Evolutionary conservation across 257 asterid species (phyloP).

Genomic region (Salvia miltiorrhiza): DNA sequence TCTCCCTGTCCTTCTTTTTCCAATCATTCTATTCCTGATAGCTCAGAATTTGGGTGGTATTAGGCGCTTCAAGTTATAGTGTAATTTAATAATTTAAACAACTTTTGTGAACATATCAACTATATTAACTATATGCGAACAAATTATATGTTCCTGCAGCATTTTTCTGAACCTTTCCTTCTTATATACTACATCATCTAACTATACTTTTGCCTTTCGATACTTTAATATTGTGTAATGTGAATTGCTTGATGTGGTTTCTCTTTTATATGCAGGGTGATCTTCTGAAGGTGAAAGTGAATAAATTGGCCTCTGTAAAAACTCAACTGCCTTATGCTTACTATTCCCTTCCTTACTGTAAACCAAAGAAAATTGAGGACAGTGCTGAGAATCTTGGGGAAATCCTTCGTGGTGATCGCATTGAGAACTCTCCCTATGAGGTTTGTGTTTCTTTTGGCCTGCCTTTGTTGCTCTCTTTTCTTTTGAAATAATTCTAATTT

Average conservation of each 20-base stretch:
- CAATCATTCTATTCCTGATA: neutral
- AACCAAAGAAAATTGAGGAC: constrained; percentile 51
- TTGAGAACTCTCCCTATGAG: constrained; percentile 64
- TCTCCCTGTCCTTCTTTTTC: neutral
- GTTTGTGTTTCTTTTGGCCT: constrained; percentile 28
- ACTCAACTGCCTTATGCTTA: constrained; percentile 65
- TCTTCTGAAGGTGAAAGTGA: constrained; percentile 59
- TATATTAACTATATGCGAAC: neutral
- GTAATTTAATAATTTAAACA: neutral
- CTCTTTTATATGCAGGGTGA: constrained; percentile 44
- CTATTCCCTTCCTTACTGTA: constrained; percentile 57
- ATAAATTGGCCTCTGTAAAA: constrained; percentile 56
- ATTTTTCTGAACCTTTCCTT: neutral
- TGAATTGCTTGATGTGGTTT: constrained; percentile 3
- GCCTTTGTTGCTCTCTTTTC: neutral
- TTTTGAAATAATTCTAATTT: neutral
- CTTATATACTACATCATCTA: neutral
- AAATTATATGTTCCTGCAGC: neutral
- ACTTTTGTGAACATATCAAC: neutral
- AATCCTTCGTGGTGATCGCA: constrained; percentile 74
- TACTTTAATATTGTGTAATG: constrained; percentile 8
- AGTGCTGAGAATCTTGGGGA: constrained; percentile 73
- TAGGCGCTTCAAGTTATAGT: neutral
- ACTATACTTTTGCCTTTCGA: neutral
- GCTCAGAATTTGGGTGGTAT: neutral